Conservation (phyloP, 371 early-diverging fungal species). For the Entomophthora muscae region DNA sequence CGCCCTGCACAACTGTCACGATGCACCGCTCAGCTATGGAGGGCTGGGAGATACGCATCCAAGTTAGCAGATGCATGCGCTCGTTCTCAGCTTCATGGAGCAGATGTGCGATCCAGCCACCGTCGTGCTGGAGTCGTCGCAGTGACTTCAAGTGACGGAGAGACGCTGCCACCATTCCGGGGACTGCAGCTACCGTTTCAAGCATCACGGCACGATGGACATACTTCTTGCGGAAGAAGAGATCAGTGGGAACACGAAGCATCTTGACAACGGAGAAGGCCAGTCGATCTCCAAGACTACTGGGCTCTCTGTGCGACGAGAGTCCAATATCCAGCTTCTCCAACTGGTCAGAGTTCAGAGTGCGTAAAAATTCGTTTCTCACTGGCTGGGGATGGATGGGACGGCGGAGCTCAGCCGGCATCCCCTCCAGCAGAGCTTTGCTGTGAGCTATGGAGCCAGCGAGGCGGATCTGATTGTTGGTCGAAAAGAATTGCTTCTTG, state of each 20-base stretch:
- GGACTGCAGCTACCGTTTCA: constrained; percentile 27
- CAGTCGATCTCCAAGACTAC: constrained; percentile 33
- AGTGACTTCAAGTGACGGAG: constrained; percentile 69
- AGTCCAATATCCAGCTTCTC: constrained; percentile 41
- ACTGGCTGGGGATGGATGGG: constrained; percentile 36
- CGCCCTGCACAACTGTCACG: constrained; percentile 60
- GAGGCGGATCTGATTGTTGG: background rate
- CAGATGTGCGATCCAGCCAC: constrained; percentile 72
- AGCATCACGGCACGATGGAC: constrained; percentile 62
- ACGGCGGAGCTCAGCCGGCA: background rate
- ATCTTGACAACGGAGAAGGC: constrained; percentile 48
- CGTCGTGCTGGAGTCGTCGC: constrained; percentile 62
- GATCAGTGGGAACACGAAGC: constrained; percentile 50
- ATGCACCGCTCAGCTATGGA: constrained; percentile 35
- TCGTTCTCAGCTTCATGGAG: constrained; percentile 85
- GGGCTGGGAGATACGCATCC: constrained; percentile 62
- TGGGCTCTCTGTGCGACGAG: constrained; percentile 39
- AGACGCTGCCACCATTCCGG: constrained; percentile 84
- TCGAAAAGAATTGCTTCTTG: background rate
- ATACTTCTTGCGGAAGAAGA: constrained; percentile 60
- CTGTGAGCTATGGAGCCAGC: background rate
- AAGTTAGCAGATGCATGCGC: constrained; percentile 73
- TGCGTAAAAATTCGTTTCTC: constrained; percentile 38
- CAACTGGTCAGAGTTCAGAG: constrained; percentile 31
- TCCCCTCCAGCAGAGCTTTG: background rate